phyloP scores from a whole-genome alignment of 805 yeast genomes.

The Saccharomyces jurei region DNA sequence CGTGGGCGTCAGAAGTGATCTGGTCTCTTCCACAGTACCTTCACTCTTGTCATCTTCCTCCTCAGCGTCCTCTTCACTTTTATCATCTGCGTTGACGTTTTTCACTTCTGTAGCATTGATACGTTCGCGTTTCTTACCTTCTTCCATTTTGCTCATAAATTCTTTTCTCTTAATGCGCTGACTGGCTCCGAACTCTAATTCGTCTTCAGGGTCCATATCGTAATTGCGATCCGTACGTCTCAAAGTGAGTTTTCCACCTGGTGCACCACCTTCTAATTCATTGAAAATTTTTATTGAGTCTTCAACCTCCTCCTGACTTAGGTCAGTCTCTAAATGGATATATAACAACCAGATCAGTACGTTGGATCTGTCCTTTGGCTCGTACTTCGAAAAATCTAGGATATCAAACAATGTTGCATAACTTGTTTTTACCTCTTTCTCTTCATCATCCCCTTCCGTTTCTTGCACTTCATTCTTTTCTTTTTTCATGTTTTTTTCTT shows the following conservation, averaged over 20 bases:
- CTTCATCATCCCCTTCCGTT: not conserved
- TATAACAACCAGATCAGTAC: conserved; percentile 80
- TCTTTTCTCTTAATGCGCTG: conserved; percentile 21
- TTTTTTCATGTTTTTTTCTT: conserved; percentile 1
- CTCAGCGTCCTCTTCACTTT: not conserved
- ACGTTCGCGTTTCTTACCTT: not conserved
- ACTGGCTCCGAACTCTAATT: conserved; percentile 21
- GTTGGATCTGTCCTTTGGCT: conserved; percentile 59
- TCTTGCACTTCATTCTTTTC: conserved; percentile 7
- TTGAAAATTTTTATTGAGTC: conserved; percentile 18
- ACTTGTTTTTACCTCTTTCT: conserved; percentile 15
- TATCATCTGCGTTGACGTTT: not conserved
- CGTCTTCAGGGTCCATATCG: conserved; percentile 26
- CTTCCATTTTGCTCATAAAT: conserved; percentile 14
- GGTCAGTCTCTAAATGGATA: conserved; percentile 67
- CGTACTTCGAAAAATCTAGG: conserved; percentile 52
- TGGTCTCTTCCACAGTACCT: not conserved
- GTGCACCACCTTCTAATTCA: conserved; percentile 3
- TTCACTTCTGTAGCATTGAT: not conserved
- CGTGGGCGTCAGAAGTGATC: not conserved
- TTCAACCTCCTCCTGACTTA: conserved; percentile 42
- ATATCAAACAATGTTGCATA: conserved; percentile 56
- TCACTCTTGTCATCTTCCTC: not conserved
- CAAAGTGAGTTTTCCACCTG: conserved; percentile 7
- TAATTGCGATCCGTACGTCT: conserved; percentile 9